Evolutionary conservation across 208 protist species (phyloP).

Genomic region (Acanthamoeba culbertsoni): DNA sequence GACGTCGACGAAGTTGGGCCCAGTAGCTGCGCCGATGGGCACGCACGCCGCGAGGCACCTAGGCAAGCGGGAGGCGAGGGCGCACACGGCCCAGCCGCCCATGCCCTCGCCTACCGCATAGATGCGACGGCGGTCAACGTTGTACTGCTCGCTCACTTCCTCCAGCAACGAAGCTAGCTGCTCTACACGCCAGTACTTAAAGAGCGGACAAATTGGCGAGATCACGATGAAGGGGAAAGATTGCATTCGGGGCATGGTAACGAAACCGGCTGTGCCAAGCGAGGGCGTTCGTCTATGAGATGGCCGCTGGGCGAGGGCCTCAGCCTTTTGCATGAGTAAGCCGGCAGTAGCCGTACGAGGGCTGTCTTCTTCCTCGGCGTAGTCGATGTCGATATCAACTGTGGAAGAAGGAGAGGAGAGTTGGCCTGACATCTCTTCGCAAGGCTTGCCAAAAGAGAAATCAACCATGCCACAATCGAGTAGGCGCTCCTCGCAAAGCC

Average conservation of each 20-base stretch:
- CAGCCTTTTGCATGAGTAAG: neutral
- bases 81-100: conserved; percentile 31
- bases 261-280: neutral
- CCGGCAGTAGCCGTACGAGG: neutral
- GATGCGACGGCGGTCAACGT: neutral
- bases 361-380: neutral
- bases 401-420: neutral
- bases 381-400: neutral
- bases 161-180: neutral
- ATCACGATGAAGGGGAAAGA: conserved; percentile 14
- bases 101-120: conserved; percentile 32
- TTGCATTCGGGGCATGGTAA: neutral
- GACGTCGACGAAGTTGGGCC: neutral
- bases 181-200: conserved; percentile 25
- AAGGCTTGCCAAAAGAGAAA: neutral
- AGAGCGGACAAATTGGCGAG: neutral
- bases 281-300: neutral
- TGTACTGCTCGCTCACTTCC: neutral
- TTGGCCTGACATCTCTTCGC: too few relatives aligned
- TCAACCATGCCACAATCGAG: neutral
- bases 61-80: neutral
- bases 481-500: neutral
- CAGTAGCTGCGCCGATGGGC: neutral
- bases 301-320: neutral
- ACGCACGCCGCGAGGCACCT: neutral